A percentile compares a stretch with the other conserved stretches of the same genome.
Conservation (phyloP, 352 stramenopile genomes). For the Pythium vanterpoolii region DNA sequence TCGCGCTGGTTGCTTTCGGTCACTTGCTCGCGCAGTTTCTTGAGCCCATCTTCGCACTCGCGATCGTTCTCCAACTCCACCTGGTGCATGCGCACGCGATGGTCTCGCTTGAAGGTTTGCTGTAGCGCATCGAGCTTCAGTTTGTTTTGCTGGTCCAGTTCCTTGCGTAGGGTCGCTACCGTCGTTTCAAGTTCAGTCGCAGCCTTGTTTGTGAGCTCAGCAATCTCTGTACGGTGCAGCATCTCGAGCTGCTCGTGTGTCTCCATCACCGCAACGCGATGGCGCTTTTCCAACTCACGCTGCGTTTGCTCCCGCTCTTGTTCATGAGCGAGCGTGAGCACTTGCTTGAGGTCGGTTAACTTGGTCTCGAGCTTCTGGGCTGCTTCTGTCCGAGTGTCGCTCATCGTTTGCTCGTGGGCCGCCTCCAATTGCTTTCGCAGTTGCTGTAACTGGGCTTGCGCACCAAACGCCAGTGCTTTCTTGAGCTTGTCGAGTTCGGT, state of each 20-base stretch:
- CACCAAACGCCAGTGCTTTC: conserved; percentile 52
- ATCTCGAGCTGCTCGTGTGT: conserved; percentile 46
- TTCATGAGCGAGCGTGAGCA: conserved; percentile 33
- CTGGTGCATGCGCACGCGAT: conserved; percentile 31
- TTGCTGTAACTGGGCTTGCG: conserved; percentile 61
- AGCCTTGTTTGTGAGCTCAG: conserved; percentile 26
- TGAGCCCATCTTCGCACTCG: conserved; percentile 35
- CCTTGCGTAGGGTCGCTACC: conserved; percentile 19
- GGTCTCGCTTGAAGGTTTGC: conserved; percentile 42
- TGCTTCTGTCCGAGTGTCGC: conserved; percentile 27
- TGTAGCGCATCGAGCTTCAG: conserved; percentile 34
- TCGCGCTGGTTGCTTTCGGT: conserved; percentile 32
- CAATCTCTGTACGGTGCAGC: conserved; percentile 23
- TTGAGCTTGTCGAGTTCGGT: conserved; percentile 53
- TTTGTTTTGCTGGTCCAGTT: conserved; percentile 34
- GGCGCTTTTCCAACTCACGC: conserved; percentile 38
- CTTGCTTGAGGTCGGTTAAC: conserved; percentile 36
- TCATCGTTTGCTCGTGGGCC: conserved; percentile 34
- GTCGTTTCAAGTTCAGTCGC: conserved; percentile 21
- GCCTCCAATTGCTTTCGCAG: conserved; percentile 40
- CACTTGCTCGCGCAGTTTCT: conserved; percentile 28
- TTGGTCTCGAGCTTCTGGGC: conserved; percentile 33
- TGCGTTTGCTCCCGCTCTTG: conserved; percentile 39
- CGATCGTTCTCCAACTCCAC: conserved; percentile 41
- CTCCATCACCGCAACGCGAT: conserved; percentile 46